Conservation (phyloP, 1,284 basidiomycete genomes). For the Sanghuangporus weigelae region DNA sequence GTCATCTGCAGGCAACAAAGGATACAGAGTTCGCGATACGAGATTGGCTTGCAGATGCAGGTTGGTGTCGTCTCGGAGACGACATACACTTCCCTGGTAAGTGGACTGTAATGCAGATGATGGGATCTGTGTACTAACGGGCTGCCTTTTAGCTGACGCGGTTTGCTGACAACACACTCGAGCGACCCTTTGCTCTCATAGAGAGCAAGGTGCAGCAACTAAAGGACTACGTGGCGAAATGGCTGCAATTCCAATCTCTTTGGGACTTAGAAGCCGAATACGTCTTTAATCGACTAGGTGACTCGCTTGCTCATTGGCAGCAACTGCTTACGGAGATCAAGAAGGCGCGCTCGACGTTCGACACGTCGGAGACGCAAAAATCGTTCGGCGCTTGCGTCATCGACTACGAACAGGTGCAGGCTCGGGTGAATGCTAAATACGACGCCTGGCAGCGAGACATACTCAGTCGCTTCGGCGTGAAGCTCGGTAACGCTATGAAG, state of each 20-base stretch:
- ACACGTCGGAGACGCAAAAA: conserved; percentile 91
- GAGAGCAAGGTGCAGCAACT: conserved; percentile 87
- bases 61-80: conserved; percentile 56
- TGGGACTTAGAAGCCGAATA: conserved; percentile 98
- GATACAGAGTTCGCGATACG: conserved; percentile 93
- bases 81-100: conserved; percentile 78
- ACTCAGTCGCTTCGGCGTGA: conserved; percentile 85
- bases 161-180: conserved; percentile 71
- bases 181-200: conserved; percentile 81
- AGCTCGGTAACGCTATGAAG: conserved; percentile 92
- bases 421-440: conserved; percentile 96
- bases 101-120: conserved; percentile 24
- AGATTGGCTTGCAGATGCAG: conserved; percentile 89
- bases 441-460: conserved; percentile 98
- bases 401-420: conserved; percentile 97
- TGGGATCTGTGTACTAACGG: neutral
- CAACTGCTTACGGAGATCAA: conserved; percentile 95
- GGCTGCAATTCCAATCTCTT: conserved; percentile 97
- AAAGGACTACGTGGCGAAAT: conserved; percentile 89
- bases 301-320: conserved; percentile 91
- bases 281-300: conserved; percentile 92
- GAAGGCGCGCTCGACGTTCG: conserved; percentile 92
- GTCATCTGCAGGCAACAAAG: conserved; percentile 86
- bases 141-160: conserved; percentile 56
- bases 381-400: conserved; percentile 91